Evolutionary conservation across 495 filamentous ascomycete species (phyloP), one percentile per base, ranked within the genome.

Genomic region (Penicillium canescens): DNA sequence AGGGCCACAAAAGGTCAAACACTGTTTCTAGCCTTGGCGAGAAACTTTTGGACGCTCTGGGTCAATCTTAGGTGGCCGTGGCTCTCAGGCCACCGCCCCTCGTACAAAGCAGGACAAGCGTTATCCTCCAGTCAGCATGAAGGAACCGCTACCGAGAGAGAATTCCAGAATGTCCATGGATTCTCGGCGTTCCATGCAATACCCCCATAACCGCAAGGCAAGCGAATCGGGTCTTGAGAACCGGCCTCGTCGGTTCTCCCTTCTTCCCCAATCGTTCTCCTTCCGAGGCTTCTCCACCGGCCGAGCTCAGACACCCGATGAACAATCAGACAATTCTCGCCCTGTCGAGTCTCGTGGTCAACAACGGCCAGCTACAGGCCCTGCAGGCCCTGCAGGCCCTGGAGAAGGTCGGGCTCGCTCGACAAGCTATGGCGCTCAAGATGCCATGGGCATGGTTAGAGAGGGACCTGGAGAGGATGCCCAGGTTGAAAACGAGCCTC

Each of bases 1-100:
- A 87, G 70, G 85, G 87, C n/a, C 92, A 97, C 75, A 92, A 91
- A 71, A 80, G 92, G 56, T 96, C 92, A 2, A 96, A 86, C 69
- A 97, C 92, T 4, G 85, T 96, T 60, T 87, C 90, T 34, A 86
- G 90, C 52, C 82, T 92, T 51, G 76, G 84, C 24, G 87, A 87
- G 60, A 90, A 87, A 67, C 71, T 95, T 12, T 96, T 68, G 84
- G 88, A 51, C 85, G 92, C 35, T 87, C 86, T 50, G 85, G 85
- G 13, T 93, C 89, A 6, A 77, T 95, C 35, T 91, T 95, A 65
- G 85, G 87, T 14, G 80, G 72, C 39, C 76, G 74, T 43, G 71
- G 72, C 31, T 77, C 72, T 1, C 78, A 81, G 49, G 37, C 60
- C 2, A 69, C 65, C 45, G 57, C 65, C 6, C 48, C 74, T 52